These are phyloP conservation scores for Skeletonema potamos DNA, from an alignment of 108 stramenopile species.

Conservation along the genomic window DNA sequence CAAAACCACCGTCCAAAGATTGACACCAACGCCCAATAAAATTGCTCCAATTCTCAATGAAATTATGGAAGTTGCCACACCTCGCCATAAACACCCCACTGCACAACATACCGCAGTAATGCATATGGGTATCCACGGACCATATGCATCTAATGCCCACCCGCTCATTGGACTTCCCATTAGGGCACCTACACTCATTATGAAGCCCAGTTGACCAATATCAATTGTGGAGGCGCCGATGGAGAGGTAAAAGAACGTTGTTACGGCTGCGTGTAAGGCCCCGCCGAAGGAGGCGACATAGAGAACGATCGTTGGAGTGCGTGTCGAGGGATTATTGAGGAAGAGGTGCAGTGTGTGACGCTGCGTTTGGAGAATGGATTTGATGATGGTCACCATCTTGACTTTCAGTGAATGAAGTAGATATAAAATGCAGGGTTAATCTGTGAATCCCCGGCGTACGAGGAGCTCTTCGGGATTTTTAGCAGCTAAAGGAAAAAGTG, in stretches of 20 bases:
- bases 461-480: no score
- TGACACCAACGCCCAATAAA: slow-evolving; percentile 20
- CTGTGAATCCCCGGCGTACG: no score
- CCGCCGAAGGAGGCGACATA: slow-evolving; percentile 39
- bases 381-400: background rate
- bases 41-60: slow-evolving; percentile 21
- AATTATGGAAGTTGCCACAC: slow-evolving; percentile 8
- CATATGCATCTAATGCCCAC: slow-evolving; percentile 11
- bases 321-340: slow-evolving; percentile 22
- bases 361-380: slow-evolving; percentile 18
- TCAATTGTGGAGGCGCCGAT: slow-evolving; percentile 16
- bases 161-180: slow-evolving; percentile 18
- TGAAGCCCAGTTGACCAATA: slow-evolving; percentile 29
- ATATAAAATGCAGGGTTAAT: no score
- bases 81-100: slow-evolving; percentile 33
- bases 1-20: slow-evolving; percentile 30
- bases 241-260: slow-evolving; percentile 35
- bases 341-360: slow-evolving; percentile 16
- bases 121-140: slow-evolving; percentile 21
- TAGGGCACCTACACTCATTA: slow-evolving; percentile 22
- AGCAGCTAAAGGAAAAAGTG: no score
- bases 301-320: slow-evolving; percentile 16
- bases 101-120: slow-evolving; percentile 24
- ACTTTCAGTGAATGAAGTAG: no score
- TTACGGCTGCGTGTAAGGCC: slow-evolving; percentile 31